A percentile compares a stretch with the other conserved stretches of the same genome.
These are phyloP conservation scores for Neurospora discreta DNA, from an alignment of 495 filamentous ascomycete species.

Conservation along the genomic window DNA sequence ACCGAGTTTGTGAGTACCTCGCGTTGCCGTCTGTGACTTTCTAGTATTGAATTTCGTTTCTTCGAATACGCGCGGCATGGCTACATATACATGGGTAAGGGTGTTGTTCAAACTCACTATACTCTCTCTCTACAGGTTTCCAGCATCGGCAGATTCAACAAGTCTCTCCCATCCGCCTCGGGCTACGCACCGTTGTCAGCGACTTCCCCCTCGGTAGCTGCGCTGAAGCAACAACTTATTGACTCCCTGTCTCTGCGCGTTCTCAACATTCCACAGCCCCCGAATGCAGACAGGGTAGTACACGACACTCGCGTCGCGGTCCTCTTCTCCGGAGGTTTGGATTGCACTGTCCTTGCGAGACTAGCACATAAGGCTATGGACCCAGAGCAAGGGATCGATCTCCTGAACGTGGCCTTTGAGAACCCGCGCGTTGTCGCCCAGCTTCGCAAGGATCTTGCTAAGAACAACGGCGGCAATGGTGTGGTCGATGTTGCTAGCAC, in stretches of 20 bases:
- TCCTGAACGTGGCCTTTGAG: slow-evolving; percentile 94
- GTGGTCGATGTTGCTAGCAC: neutral
- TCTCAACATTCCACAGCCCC: slow-evolving; percentile 52
- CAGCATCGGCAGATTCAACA: slow-evolving; percentile 53
- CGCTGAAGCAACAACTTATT: slow-evolving; percentile 46
- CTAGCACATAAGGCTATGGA: slow-evolving; percentile 73
- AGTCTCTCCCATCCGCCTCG: slow-evolving; percentile 27
- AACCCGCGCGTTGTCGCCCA: slow-evolving; percentile 62
- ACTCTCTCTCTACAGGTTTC: slow-evolving; percentile 36
- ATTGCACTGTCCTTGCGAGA: slow-evolving; percentile 81
- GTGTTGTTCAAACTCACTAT: slow-evolving; percentile 26
- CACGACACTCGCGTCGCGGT: slow-evolving; percentile 52
- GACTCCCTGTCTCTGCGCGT: slow-evolving; percentile 57
- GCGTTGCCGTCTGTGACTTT: neutral
- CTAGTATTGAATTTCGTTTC: neutral
- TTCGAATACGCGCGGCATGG: neutral
- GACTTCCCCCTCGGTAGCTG: slow-evolving; percentile 41
- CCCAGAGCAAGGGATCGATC: slow-evolving; percentile 56
- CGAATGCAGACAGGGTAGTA: slow-evolving; percentile 15
- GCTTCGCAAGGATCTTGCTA: slow-evolving; percentile 11
- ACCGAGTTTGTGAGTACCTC: slow-evolving; percentile 30
- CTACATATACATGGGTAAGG: neutral
- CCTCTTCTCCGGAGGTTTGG: slow-evolving; percentile 88
- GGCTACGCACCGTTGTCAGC: slow-evolving; percentile 27
- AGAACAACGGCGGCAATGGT: neutral